phyloP scores from a whole-genome alignment of 768 basidiomycete species.

The Mycena filopes region DNA sequence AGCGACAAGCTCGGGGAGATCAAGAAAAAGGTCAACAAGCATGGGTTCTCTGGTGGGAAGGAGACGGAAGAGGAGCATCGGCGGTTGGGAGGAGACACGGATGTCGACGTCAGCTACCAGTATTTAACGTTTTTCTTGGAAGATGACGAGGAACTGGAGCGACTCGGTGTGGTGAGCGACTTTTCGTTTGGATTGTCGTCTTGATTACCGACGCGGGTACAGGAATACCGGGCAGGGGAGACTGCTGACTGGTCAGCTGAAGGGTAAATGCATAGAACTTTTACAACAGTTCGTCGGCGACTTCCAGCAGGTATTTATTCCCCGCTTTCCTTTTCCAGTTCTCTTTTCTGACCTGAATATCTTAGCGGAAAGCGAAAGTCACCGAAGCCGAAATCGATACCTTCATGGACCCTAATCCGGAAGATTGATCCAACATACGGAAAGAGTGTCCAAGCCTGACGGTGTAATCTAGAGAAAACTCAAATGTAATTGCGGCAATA shows the following conservation, averaged over 20 bases:
- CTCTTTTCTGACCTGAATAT: constrained; percentile 15
- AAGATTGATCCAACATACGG: constrained; percentile 73
- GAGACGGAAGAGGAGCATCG: constrained; percentile 98
- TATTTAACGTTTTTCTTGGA: constrained; percentile 96
- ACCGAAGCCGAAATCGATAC: constrained; percentile 78
- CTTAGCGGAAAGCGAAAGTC: constrained; percentile 80
- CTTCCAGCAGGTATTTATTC: constrained; percentile 76
- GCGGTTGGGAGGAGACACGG: constrained; percentile 87
- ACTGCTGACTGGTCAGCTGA: constrained; percentile 90
- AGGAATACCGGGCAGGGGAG: constrained; percentile 95
- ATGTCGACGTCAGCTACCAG: constrained; percentile 96
- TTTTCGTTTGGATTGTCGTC: neutral
- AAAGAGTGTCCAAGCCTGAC: constrained; percentile 41
- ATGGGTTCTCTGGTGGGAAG: constrained; percentile 95
- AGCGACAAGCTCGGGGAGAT: constrained; percentile 92
- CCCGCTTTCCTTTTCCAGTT: neutral
- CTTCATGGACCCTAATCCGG: constrained; percentile 86
- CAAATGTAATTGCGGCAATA: too few species aligned
- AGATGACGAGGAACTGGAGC: constrained; percentile 88
- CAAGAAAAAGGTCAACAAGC: constrained; percentile 96
- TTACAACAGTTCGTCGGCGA: constrained; percentile 84
- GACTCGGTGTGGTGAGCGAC: constrained; percentile 74
- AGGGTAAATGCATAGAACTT: constrained; percentile 84
- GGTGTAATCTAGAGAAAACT: neutral
- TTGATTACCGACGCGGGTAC: constrained; percentile 8